Base-by-base conservation (phyloP, 225 moss, liverwort and hornwort species). In the Straminergon stramineum region DNA sequence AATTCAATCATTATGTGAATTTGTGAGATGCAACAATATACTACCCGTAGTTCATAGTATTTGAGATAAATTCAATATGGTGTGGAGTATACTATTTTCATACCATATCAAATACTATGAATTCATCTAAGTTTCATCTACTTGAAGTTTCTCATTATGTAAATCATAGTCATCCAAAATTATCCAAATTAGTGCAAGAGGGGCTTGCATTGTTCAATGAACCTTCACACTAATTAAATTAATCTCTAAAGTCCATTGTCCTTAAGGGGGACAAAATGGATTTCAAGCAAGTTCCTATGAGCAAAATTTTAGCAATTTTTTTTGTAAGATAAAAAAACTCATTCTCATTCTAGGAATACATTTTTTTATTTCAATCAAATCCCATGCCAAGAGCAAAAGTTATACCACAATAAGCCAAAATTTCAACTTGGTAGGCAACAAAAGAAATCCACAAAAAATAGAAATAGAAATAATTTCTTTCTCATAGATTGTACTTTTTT, bases 121-220 rank as follows among this genome's bases (percentile, higher is more conserved):
- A 75, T 32, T 5, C 13, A 60, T 60, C 60, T 5, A 60, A 60
- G 24, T 60, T 60, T 60, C 24, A 52, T 52, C 3, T 5, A 32
- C n/a, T n/a, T n/a, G n/a, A 51, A 31, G 0, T 1, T 51, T 75
- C 0, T 4, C 1, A 19, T 3, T 4, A 31, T 6, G 2, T 31
- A 75, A 48, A 31, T 51, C 4, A 10, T 1, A 31, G 7, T 30
- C 31, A 51, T 75, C 8, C 2, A 20, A 75, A 51, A 20, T 51
- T 52, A 76, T 0, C 8, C 52, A 52, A 76, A 52, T 76, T 20
- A 32, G 5, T 20, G 1, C 2, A 52, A 51, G 0, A 7, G 17
- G 2, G 4, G 2, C 17, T 76, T 76, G 20, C 7, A 32, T 13
- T 76, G 20, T 75, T 75, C 13, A 52, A 75, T 48, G 9, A 48